Base-by-base conservation (phyloP, 2,329 filamentous ascomycete genomes). In the Botryotinia calthae region DNA sequence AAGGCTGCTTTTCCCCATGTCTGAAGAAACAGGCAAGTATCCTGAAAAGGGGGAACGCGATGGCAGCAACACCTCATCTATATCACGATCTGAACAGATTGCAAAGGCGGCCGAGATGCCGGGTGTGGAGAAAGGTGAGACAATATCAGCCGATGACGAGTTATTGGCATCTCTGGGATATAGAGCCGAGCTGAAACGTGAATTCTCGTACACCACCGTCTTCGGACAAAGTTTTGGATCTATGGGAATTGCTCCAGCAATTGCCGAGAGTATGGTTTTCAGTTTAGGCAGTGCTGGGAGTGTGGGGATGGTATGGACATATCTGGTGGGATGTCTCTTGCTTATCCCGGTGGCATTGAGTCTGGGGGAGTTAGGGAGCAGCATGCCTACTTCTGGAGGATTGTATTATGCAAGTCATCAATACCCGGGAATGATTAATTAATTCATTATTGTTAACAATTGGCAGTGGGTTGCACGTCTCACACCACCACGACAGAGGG, bases 151-250 rank as follows among this genome's bases (percentile, higher is more conserved):
- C 2, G 79, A 81, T 44, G 79, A 81, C 74, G 72, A 78, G 48
- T 59, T 80, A 34, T 74, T 81, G 10, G 78, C 78, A 46, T 71
- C 73, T 1, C 63, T 81, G 37, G 79, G 79, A 65, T 81, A 81
- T 66, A 76, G 78, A 37, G 76, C 79, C 10, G 79, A 80, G 71
- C 69, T 80, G 42, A 81, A 79, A 71, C 76, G 79, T 18, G 79
- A 81, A 68, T 81, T 81, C 64, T 79, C 78, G 16, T 80, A 80
- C 46, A 66, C 79, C 4, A 81, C 79, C 1, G 78, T 79, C 0
- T 81, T 81, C 61, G 79, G 79, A 16, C 79, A 80, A 69, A 78
- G 76, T 67, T 81, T 81, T 74, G 79, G 79, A 9, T 78, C 79
- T 25, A 80, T 81, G 79, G 79, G 79, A 22, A 79, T 81, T 67